These are phyloP conservation scores for Ophiostoma sp. DNA, from an alignment of 2,329 filamentous ascomycete species.

Conservation along the genomic window DNA sequence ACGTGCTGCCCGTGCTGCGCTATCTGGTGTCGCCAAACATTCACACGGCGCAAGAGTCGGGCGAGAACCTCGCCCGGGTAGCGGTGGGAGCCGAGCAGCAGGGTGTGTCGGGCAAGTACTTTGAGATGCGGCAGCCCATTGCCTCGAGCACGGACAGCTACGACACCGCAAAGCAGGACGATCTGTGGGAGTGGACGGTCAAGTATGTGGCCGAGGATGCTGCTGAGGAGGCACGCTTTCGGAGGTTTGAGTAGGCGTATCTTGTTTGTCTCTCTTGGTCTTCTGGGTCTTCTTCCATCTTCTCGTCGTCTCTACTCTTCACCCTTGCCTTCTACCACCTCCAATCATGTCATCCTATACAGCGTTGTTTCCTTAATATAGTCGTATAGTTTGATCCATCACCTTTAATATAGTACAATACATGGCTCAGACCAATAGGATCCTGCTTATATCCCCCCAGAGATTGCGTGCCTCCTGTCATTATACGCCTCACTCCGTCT, in stretches of 20 bases:
- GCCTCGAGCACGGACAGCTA: slow-evolving; percentile 41
- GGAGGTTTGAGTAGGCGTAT: background rate
- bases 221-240: slow-evolving; percentile 14
- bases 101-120: slow-evolving; percentile 34
- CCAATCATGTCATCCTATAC: too few species aligned
- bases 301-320: too few species aligned
- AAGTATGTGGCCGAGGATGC: slow-evolving; percentile 33
- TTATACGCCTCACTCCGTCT: too few species aligned
- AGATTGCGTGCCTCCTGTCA: too few species aligned
- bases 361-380: too few species aligned
- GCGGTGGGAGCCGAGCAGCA: slow-evolving; percentile 29
- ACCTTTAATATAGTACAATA: too few species aligned
- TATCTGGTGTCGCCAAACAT: slow-evolving; percentile 30
- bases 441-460: too few species aligned
- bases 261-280: background rate
- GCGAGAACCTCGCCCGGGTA: slow-evolving; percentile 37
- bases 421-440: too few species aligned
- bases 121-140: slow-evolving; percentile 38
- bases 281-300: too few species aligned
- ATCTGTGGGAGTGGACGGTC: slow-evolving; percentile 46
- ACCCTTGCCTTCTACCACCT: too few species aligned
- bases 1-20: slow-evolving; percentile 13
- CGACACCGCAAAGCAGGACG: slow-evolving; percentile 42
- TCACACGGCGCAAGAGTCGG: slow-evolving; percentile 38
- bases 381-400: too few species aligned